Evolutionary conservation across 2,329 filamentous ascomycete species (phyloP).

Genomic region (Sarocladium strictum): DNA sequence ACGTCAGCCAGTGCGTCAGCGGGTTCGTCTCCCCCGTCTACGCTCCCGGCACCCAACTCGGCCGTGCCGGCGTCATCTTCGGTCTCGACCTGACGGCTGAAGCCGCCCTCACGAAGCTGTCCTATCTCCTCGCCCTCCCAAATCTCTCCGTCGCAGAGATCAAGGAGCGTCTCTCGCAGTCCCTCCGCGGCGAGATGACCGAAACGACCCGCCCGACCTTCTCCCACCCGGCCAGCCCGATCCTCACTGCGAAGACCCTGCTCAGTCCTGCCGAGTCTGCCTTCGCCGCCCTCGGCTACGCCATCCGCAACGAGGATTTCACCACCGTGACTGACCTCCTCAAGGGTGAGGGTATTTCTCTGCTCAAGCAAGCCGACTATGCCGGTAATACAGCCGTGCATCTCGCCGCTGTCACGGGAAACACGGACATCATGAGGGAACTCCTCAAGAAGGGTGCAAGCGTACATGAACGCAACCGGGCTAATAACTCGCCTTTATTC

Average conservation of each 20-base stretch:
- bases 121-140: constrained; percentile 70
- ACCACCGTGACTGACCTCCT: constrained; percentile 61
- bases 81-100: constrained; percentile 86
- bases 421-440: constrained; percentile 49
- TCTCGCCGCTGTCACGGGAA: constrained; percentile 49
- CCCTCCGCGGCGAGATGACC: constrained; percentile 80
- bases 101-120: constrained; percentile 84
- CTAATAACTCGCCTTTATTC: constrained; percentile 61
- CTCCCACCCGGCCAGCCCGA: constrained; percentile 59
- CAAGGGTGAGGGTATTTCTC: constrained; percentile 54
- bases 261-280: constrained; percentile 50
- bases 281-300: constrained; percentile 75
- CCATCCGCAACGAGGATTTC: constrained; percentile 67
- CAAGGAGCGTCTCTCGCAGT: constrained; percentile 63
- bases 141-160: constrained; percentile 61
- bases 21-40: constrained; percentile 75
- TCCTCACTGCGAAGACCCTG: constrained; percentile 35
- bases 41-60: constrained; percentile 70
- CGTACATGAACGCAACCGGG: constrained; percentile 59
- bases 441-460: constrained; percentile 57
- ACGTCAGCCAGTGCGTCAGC: constrained; percentile 81
- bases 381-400: constrained; percentile 69
- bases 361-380: constrained; percentile 73
- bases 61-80: constrained; percentile 79
- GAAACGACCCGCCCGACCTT: constrained; percentile 68